A percentile compares a stretch with the other conserved stretches of the same genome.
phyloP scores from a whole-genome alignment of 2,329 filamentous ascomycete species.

The Xylariomycetidae sp. region DNA sequence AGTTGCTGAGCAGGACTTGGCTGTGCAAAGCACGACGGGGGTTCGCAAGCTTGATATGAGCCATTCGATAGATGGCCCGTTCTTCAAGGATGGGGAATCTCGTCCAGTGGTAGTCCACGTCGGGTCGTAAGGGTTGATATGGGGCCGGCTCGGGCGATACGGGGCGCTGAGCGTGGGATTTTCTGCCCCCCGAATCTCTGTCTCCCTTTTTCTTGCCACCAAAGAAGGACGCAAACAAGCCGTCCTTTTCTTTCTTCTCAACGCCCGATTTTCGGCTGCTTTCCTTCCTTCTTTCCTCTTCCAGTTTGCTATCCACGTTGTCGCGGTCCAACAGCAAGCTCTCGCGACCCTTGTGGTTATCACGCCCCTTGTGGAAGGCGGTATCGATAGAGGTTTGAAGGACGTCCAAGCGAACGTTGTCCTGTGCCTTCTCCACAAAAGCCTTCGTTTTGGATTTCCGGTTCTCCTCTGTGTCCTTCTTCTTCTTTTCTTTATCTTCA shows the following conservation, averaged over 20 bases:
- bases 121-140: slow-evolving; percentile 67
- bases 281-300: slow-evolving; percentile 79
- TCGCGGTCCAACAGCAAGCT: slow-evolving; percentile 80
- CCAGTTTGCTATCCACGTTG: slow-evolving; percentile 61
- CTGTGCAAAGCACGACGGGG: slow-evolving; percentile 86
- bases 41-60: slow-evolving; percentile 98
- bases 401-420: slow-evolving; percentile 78
- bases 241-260: slow-evolving; percentile 85
- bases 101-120: slow-evolving; percentile 94
- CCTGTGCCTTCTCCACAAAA: slow-evolving; percentile 55
- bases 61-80: slow-evolving; percentile 96
- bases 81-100: slow-evolving; percentile 93
- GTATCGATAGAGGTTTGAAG: slow-evolving; percentile 82
- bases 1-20: slow-evolving; percentile 94
- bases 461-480: slow-evolving; percentile 47
- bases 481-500: slow-evolving; percentile 69
- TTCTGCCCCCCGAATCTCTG: slow-evolving; percentile 67
- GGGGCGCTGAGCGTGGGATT: slow-evolving; percentile 62
- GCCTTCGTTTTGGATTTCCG: slow-evolving; percentile 63
- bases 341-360: too few species aligned
- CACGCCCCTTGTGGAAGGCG: slow-evolving; percentile 46
- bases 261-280: slow-evolving; percentile 65
- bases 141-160: slow-evolving; percentile 74
- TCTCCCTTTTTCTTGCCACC: slow-evolving; percentile 86
- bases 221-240: slow-evolving; percentile 91